Evolutionary conservation across 345 rosid species (phyloP).

Genomic region (Garcia nutans): DNA sequence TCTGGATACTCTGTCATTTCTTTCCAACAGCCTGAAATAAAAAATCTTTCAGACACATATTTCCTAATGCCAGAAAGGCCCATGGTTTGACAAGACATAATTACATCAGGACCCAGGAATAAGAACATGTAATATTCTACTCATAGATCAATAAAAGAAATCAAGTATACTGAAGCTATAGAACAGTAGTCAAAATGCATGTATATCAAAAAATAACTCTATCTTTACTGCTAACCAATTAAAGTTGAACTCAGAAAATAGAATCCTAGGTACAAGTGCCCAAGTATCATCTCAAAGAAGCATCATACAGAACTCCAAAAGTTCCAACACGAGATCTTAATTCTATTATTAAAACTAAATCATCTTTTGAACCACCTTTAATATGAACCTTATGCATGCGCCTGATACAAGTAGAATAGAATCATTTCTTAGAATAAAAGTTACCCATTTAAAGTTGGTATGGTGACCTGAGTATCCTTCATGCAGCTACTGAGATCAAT

Average conservation of each 20-base stretch:
- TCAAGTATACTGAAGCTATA: not conserved
- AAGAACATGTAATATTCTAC: too few relatives aligned
- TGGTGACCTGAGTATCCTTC: slow-evolving; percentile 62
- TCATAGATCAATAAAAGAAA: not conserved
- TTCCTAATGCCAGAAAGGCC: not conserved
- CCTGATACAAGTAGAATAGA: not conserved
- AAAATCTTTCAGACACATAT: not conserved
- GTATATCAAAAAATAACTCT: not conserved
- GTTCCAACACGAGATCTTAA: not conserved
- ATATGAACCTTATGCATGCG: not conserved
- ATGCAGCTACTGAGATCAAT: slow-evolving; percentile 79
- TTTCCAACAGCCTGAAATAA: not conserved
- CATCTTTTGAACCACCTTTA: not conserved
- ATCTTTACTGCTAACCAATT: slow-evolving; percentile 1
- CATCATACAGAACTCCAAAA: not conserved
- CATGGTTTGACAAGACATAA: not conserved
- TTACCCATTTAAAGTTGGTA: slow-evolving; percentile 92
- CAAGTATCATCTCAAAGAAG: not conserved
- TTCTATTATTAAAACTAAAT: not conserved
- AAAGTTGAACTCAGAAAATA: slow-evolving; percentile 10
- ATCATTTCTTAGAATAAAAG: slow-evolving; percentile 8
- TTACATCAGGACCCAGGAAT: not conserved
- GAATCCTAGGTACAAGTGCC: not conserved
- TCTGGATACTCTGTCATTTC: not conserved
- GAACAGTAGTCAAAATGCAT: not conserved